phyloP scores from a whole-genome alignment of 208 protist species.

The Leishmania braziliensis region DNA sequence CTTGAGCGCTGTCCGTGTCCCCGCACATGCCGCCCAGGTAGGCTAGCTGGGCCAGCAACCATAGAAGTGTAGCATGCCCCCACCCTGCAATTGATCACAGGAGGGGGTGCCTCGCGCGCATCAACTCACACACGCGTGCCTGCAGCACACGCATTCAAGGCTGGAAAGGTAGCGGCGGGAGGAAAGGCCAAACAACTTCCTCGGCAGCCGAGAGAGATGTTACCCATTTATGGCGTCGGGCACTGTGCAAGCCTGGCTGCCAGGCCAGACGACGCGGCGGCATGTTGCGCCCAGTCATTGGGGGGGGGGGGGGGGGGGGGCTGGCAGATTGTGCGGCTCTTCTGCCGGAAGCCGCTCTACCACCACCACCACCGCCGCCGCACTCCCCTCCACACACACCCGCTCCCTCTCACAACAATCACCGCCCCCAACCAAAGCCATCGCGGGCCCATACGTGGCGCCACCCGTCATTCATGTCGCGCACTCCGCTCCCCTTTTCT shows the following conservation, averaged over 20 bases:
- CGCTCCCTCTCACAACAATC: too few species aligned
- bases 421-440: not conserved
- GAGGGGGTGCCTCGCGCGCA: not conserved
- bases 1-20: constrained; percentile 70
- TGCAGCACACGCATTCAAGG: not conserved
- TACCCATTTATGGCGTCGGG: not conserved
- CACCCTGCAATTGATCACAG: too few species aligned
- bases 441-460: not conserved
- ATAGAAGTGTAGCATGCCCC: constrained; percentile 41
- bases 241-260: not conserved
- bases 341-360: not conserved
- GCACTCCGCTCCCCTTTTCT: not conserved
- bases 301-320: not conserved
- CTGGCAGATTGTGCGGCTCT: not conserved
- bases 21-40: constrained; percentile 84
- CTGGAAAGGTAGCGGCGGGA: too few species aligned
- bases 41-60: constrained; percentile 67
- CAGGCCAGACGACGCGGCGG: not conserved
- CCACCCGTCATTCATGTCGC: not conserved
- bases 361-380: too few species aligned
- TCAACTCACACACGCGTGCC: not conserved
- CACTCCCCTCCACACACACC: too few species aligned
- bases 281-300: not conserved
- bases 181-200: too few species aligned
- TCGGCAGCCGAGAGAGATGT: not conserved